Evolutionary conservation across 2,329 filamentous ascomycete genomes (phyloP).

Genomic region (Fusarium incarnatum): DNA sequence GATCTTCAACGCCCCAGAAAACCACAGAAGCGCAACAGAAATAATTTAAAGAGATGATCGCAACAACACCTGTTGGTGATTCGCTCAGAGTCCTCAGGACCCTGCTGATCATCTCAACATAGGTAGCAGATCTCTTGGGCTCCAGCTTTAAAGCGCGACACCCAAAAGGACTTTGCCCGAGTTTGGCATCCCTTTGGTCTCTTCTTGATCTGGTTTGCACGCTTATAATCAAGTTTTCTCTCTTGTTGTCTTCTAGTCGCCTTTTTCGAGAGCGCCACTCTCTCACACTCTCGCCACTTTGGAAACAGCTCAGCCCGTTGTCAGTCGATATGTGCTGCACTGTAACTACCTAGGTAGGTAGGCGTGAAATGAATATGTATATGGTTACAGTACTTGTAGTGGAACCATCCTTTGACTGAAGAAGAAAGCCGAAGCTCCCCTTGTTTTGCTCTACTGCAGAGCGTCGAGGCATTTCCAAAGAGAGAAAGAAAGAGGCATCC

Average conservation of each 20-base stretch:
- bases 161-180: constrained; percentile 25
- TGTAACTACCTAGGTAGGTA: neutral
- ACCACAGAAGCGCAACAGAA: constrained; percentile 12
- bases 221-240: constrained; percentile 36
- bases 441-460: neutral
- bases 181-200: constrained; percentile 1
- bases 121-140: constrained; percentile 36
- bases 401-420: constrained; percentile 14
- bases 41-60: constrained; percentile 3
- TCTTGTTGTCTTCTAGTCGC: constrained; percentile 8
- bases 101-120: constrained; percentile 40
- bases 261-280: constrained; percentile 22
- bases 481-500: constrained; percentile 5
- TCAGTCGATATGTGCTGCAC: constrained; percentile 15
- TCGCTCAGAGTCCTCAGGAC: constrained; percentile 29
- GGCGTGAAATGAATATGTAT: neutral
- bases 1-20: constrained; percentile 16
- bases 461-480: neutral
- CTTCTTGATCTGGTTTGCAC: neutral
- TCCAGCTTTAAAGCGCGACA: constrained; percentile 1
- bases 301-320: neutral
- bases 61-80: constrained; percentile 21
- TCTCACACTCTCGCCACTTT: constrained; percentile 35
- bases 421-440: constrained; percentile 32
- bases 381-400: constrained; percentile 17